Evolutionary conservation across 352 stramenopile species (phyloP), one percentile per base, ranked within the genome.

Genomic region (Phytopythium mirpurense): DNA sequence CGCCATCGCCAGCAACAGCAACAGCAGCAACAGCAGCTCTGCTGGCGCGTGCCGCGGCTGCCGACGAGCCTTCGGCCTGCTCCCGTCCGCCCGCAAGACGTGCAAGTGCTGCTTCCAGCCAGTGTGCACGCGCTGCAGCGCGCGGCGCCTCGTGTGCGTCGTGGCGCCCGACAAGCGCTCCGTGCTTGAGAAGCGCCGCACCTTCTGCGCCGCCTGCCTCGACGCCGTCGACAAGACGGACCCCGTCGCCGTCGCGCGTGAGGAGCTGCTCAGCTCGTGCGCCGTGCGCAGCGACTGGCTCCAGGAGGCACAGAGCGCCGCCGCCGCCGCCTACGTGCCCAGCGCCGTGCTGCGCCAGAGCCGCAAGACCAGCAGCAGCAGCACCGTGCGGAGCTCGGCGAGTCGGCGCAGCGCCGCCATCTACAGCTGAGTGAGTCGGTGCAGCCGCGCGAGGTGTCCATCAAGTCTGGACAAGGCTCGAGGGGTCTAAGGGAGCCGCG

Each of bases 101-200:
- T 76, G 67, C 55, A 70, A 76, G 26, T 61, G 57, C 41, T 76
- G 67, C 26, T 54, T 60, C 42, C 63, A 56, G n/a, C 23, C 57
- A 35, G 58, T 76, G 12, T 76, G 63, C 45, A 56, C 60, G 11
- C 63, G 63, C 5, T 76, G 67, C 43, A 63, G 54, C 45, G 49
- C 55, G 3, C 69, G 63, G 44, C 55, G 60, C 14, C 57, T 70
- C 53, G 67, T 76, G 29, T 76, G 63, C 43, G 50, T 76, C 27
- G 26, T 72, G 47, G 63, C 63, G 27, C 63, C 63, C 34, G 63
- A 72, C 41, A 56, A 72, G n/a, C 60, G 60, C 27, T 65, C 63
- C 24, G 57, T 76, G 21, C 44, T 76, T 14, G 63, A 62, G 29
- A 70, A 72, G 44, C 71, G 71, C 31, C 50, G 63, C 23, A 59